Percentiles rank a stretch among this genome's conserved stretches.
These are phyloP conservation scores for Phytophthora pinifolia DNA, from an alignment of 352 stramenopile genomes.

Conservation along the genomic window DNA sequence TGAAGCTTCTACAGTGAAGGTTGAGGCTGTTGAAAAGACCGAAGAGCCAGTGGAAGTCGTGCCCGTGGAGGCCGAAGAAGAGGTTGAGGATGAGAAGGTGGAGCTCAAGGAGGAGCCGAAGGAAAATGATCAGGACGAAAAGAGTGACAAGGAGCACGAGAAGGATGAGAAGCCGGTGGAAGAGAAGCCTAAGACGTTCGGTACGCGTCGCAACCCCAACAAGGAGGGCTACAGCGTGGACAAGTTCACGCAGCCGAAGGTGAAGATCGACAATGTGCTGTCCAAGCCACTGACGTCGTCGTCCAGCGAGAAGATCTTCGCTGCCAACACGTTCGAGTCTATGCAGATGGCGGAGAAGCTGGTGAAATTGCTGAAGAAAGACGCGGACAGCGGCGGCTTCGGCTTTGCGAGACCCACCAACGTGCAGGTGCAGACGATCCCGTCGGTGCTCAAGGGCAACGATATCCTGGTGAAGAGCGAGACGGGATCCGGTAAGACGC, in stretches of 20 bases:
- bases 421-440: constrained; percentile 84
- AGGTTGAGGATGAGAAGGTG: constrained; percentile 9
- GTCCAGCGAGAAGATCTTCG: constrained; percentile 84
- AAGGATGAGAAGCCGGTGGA: neutral
- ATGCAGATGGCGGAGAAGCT: constrained; percentile 71
- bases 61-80: neutral
- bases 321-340: constrained; percentile 68
- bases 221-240: constrained; percentile 72
- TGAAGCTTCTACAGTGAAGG: neutral
- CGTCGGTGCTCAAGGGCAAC: constrained; percentile 59
- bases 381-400: constrained; percentile 55
- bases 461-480: constrained; percentile 96
- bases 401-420: constrained; percentile 75
- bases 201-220: constrained; percentile 83
- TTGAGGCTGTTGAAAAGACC: neutral
- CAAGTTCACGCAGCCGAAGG: constrained; percentile 50
- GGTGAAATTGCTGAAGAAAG: constrained; percentile 68
- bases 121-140: constrained; percentile 4
- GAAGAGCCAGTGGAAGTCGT: constrained; percentile 2
- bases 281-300: constrained; percentile 73
- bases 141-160: constrained; percentile 12
- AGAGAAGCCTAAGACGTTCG: constrained; percentile 40
- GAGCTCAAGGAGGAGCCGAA: constrained; percentile 11
- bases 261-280: constrained; percentile 66
- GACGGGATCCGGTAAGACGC: constrained; percentile 96